Conservation (phyloP, 306 rosid species). For the Mucuna pruriens region DNA sequence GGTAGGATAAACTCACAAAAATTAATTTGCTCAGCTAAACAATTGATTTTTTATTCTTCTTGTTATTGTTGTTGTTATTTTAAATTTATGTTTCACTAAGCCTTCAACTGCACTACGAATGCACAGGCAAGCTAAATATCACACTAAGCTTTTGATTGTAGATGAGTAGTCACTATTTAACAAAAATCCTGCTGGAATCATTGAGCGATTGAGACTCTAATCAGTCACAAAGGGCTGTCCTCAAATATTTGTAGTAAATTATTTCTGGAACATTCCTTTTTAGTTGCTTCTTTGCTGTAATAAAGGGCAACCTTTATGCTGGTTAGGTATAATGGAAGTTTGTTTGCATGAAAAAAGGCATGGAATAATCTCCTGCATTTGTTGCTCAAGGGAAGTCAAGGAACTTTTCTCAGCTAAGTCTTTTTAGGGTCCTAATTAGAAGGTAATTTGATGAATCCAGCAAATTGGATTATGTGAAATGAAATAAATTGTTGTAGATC, state of each 20-base stretch:
- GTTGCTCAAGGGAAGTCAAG: neutral
- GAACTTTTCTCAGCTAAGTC: slow-evolving; percentile 15
- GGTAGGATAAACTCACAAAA: slow-evolving; percentile 24
- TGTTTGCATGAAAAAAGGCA: neutral
- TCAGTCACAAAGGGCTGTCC: neutral
- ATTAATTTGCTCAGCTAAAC: neutral
- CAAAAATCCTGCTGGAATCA: neutral
- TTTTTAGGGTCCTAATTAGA: slow-evolving; percentile 14
- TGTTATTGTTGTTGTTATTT: neutral
- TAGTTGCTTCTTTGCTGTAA: slow-evolving; percentile 20
- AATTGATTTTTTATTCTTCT: slow-evolving; percentile 6
- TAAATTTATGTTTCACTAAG: neutral
- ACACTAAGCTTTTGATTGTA: neutral
- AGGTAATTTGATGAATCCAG: slow-evolving; percentile 26
- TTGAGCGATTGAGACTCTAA: neutral
- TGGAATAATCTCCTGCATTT: slow-evolving; percentile 20
- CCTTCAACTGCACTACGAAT: neutral
- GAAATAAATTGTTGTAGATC: slow-evolving; percentile 2
- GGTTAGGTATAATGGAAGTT: neutral
- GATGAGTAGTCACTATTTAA: neutral
- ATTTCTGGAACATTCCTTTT: neutral
- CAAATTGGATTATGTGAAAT: slow-evolving; percentile 30
- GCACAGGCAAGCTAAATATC: neutral
- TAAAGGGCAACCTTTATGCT: neutral
- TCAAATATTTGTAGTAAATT: slow-evolving; percentile 7